Evolutionary conservation across 441 rosid genomes (phyloP), one percentile per base, ranked within the genome.

Genomic region (Gossypium trilobum): DNA sequence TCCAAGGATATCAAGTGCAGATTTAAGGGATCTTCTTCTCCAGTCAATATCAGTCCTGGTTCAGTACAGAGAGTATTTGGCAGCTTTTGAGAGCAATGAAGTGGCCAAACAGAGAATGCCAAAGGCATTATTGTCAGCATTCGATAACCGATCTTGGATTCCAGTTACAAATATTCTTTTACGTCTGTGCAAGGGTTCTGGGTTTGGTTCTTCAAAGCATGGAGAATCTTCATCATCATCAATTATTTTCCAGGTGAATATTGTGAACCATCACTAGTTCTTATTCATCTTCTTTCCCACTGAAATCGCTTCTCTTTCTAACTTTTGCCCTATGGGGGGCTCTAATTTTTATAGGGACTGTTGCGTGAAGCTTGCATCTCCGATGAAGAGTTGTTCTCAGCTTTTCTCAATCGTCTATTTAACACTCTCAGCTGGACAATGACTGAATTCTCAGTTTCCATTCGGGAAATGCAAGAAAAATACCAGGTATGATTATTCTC

Each of bases 341-440:
- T 77, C 61, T 71, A 73, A 39, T 74, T 65, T 54, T 10, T 69
- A 9, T 58, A 95, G 99, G 87, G 82, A 57, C 84, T 92, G 82
- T 77, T 92, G 70, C 88, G 90, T 71, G 96, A 92, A 83, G 96
- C 89, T 74, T 92, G 96, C 82, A 79, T 82, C 68, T 81, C 68
- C 74, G 85, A 95, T 63, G 87, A 80, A 70, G 92, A 85, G 67
- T 74, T 95, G 77, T 90, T 95, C 80, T 92, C 95, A 50, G 87
- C 91, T 67, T 95, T 92, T 81, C 89, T 95, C 54, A 95, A 95
- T 82, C 97, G 95, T 50, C 79, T 95, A 27, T 95, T 95, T 76
- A 95, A 95, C 86, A 95, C 95, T 2, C 87, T 95, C 64, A 95
- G 99, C 88, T 95, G 98, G 99, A 91, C 93, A 65, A 90, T 95